Evolutionary conservation across 345 rosid species (phyloP).

Genomic region (Pelargonium nanum): DNA sequence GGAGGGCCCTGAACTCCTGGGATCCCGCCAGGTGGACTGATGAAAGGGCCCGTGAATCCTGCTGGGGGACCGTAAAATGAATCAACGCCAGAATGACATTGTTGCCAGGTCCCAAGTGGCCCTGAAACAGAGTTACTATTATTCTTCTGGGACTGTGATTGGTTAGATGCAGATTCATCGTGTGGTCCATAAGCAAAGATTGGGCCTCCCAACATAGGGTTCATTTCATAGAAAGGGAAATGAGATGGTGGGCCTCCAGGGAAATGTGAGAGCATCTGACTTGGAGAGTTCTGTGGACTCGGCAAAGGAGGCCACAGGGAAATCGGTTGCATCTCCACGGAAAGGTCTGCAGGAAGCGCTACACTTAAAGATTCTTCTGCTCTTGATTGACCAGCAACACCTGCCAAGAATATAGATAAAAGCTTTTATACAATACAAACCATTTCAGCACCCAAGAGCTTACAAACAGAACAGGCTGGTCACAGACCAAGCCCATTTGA

Average conservation of each 20-base stretch:
- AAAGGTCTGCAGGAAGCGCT: slow-evolving; percentile 93
- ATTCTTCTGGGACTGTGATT: slow-evolving; percentile 70
- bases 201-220: slow-evolving; percentile 78
- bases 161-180: slow-evolving; percentile 57
- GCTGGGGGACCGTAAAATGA: slow-evolving; percentile 87
- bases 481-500: too few species aligned
- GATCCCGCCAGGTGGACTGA: slow-evolving; percentile 76
- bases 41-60: slow-evolving; percentile 79
- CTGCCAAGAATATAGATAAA: slow-evolving; percentile 26
- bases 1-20: slow-evolving; percentile 89
- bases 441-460: not conserved
- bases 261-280: slow-evolving; percentile 75
- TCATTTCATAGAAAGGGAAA: slow-evolving; percentile 88
- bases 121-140: slow-evolving; percentile 44
- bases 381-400: slow-evolving; percentile 43
- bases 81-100: slow-evolving; percentile 74
- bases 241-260: slow-evolving; percentile 70
- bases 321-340: slow-evolving; percentile 78
- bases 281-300: slow-evolving; percentile 62
- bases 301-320: slow-evolving; percentile 75
- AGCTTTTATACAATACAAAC: not conserved
- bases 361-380: slow-evolving; percentile 79
- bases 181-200: slow-evolving; percentile 87
- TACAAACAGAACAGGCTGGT: too few species aligned
- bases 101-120: slow-evolving; percentile 72